Base-by-base conservation (phyloP, 2,329 filamentous ascomycete genomes). In the Ascocoryne sarcoides region DNA sequence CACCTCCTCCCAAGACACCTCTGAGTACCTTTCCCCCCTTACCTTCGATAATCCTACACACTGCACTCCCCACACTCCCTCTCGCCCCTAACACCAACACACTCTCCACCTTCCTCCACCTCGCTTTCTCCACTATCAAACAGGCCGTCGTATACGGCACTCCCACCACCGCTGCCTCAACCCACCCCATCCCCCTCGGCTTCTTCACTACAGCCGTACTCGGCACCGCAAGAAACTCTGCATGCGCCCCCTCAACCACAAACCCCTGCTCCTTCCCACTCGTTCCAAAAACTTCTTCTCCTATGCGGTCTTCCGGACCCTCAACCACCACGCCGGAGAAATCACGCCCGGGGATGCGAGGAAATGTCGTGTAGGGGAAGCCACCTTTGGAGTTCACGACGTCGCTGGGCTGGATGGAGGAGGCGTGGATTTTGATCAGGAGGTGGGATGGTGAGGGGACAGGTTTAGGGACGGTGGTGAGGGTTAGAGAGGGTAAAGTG, bases 391-490 rank as follows among this genome's bases (percentile, higher is more conserved):
- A 35, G 36, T 56, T 56, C 5, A 55, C 12, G 10, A 55, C 36
- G 29, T 56, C 54, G 36, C 44, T 48, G 12, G 54, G 54, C 35
- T 56, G 51, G 32, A 56, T 53, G 8, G 46, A 44, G 4, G 52
- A 51, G 23, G 52, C 51, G 21, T 48, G 44, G 34, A 56, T 34
- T 33, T 46, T 40, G n/a, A 56, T 32, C 4, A 54, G 33, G 19
- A 56, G 21, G 10, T 51, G 32, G 12, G 44, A 42, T 28, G 42
- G 37, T 15, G 19, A 35, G 2, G 45, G 46, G 2, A 28, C 40
- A 30, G 51, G 54, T 28, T 44, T 52, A 10, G 45, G 49, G 30
- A 51, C 28, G 3, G 40, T 30, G 9, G 37, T 32, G 3, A 52
- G 40, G 5, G 40, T 33, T 10, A 55, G 35, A 5, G 17, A 42